Conservation (phyloP, 306 rosid species). For the Datisca glomerata region DNA sequence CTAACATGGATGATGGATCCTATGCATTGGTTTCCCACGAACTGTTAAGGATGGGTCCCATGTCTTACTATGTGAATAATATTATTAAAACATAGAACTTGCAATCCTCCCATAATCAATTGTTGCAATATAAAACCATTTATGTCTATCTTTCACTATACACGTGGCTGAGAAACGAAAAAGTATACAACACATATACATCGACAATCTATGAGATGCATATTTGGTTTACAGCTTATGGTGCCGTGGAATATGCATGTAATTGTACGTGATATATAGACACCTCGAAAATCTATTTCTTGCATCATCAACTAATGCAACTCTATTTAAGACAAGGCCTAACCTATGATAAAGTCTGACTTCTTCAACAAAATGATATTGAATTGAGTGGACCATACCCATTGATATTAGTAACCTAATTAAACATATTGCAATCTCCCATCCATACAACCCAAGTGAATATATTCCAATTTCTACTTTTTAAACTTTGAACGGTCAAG, state of each 20-base stretch:
- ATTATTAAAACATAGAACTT: no score
- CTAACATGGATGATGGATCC: not conserved
- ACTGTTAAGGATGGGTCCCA: not conserved
- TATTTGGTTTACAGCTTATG: no score
- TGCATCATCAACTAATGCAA: conserved; percentile 32
- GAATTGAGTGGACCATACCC: conserved; percentile 29
- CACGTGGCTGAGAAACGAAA: no score
- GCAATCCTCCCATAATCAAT: no score
- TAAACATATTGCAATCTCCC: no score
- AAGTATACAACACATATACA: conserved; percentile 4
- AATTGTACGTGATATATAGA: conserved; percentile 24
- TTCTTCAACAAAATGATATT: conserved; percentile 23
- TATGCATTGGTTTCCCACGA: not conserved
- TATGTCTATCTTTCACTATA: no score
- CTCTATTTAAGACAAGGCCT: conserved; percentile 29
- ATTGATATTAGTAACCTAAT: not conserved
- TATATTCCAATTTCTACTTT: conserved; percentile 3
- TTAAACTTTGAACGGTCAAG: conserved; percentile 13
- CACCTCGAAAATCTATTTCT: conserved; percentile 29
- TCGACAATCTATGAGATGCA: not conserved
- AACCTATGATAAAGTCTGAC: conserved; percentile 42
- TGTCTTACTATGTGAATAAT: no score
- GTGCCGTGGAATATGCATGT: conserved; percentile 28
- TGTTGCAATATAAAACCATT: no score
- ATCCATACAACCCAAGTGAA: conserved; percentile 10